phyloP scores from a whole-genome alignment of 129 eudicot genomes.

The Flaveria trinervia region DNA sequence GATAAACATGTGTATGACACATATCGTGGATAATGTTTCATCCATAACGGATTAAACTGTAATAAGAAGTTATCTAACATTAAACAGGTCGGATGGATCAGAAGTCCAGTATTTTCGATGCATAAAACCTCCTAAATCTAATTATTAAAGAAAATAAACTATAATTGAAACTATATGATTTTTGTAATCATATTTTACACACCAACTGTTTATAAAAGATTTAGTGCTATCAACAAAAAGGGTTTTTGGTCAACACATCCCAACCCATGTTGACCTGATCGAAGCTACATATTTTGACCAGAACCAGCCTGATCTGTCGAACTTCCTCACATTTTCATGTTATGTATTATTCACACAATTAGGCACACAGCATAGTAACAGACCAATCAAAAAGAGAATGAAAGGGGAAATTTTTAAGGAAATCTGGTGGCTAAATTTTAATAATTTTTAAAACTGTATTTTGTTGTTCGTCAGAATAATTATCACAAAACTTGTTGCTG shows the following conservation, averaged over 20 bases:
- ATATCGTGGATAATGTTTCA: background rate
- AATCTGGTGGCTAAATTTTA: too few species aligned
- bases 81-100: background rate
- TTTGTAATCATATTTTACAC: background rate
- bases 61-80: background rate
- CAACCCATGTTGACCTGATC: too few species aligned
- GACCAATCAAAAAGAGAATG: too few species aligned
- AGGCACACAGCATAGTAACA: too few species aligned
- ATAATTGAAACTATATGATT: background rate
- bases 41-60: background rate
- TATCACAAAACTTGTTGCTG: too few species aligned
- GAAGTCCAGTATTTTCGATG: background rate
- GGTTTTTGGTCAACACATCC: background rate
- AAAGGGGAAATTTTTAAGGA: too few species aligned
- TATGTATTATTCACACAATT: too few species aligned
- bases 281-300: too few species aligned
- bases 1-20: background rate
- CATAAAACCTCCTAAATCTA: conserved; percentile 1
- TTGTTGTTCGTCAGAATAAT: too few species aligned
- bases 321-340: too few species aligned
- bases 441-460: too few species aligned
- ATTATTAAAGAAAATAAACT: background rate
- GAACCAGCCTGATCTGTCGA: too few species aligned
- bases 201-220: background rate
- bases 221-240: background rate